These are phyloP conservation scores for Suillus subaureus DNA, from an alignment of 768 basidiomycete species.

Conservation along the genomic window DNA sequence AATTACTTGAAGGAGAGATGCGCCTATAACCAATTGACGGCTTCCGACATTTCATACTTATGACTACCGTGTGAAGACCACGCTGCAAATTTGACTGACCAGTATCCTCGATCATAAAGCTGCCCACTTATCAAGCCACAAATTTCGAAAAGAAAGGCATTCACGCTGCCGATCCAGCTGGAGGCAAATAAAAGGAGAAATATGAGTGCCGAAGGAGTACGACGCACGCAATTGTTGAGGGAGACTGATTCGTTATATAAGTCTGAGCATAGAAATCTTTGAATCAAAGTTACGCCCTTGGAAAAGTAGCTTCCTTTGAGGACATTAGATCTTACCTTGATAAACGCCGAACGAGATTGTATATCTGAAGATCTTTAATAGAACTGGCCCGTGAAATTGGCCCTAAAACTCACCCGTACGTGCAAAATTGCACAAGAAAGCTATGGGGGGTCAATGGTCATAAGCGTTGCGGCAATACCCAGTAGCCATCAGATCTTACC, in stretches of 20 bases:
- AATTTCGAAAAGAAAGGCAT: constrained; percentile 48
- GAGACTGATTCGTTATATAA: constrained; percentile 38
- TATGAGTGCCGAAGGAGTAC: not conserved
- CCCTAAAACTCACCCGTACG: constrained; percentile 31
- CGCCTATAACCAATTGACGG: constrained; percentile 29
- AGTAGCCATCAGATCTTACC: constrained; percentile 24
- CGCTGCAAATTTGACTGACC: constrained; percentile 32
- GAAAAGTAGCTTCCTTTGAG: not conserved
- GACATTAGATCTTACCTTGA: constrained; percentile 34
- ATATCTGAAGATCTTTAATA: constrained; percentile 26
- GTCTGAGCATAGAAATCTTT: constrained; percentile 42
- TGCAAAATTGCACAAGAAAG: constrained; percentile 42
- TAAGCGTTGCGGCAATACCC: not conserved
- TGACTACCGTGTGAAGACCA: not conserved
- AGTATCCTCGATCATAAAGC: constrained; percentile 55
- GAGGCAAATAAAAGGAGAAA: not conserved
- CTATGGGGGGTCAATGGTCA: constrained; percentile 19
- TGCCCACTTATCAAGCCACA: constrained; percentile 49
- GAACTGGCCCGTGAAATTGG: not conserved
- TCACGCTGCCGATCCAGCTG: constrained; percentile 51
- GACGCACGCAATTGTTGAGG: constrained; percentile 43
- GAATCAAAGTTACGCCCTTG: not conserved
- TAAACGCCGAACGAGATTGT: constrained; percentile 45
- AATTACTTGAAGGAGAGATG: constrained; percentile 30
- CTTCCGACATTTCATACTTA: constrained; percentile 4